Evolutionary conservation across 768 basidiomycete genomes (phyloP).

Genomic region (Lactarius hengduanensis): DNA sequence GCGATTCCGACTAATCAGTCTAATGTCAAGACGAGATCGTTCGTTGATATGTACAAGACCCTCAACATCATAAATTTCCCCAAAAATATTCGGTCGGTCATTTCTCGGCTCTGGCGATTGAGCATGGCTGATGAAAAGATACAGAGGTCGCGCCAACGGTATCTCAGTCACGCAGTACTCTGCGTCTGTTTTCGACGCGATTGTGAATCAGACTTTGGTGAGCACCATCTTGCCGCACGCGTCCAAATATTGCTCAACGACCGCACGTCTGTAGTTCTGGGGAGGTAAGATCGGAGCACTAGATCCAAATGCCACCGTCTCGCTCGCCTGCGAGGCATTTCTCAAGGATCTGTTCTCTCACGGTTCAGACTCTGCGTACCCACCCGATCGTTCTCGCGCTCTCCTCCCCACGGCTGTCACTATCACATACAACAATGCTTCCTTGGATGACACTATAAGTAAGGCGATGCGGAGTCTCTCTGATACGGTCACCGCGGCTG

Average conservation of each 20-base stretch:
- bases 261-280: constrained; percentile 3
- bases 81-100: background rate
- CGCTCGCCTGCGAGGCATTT: background rate
- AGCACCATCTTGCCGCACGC: background rate
- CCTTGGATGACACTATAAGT: background rate
- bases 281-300: background rate
- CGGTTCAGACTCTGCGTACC: background rate
- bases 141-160: background rate
- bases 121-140: background rate
- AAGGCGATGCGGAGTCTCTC: background rate
- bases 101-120: background rate
- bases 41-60: background rate
- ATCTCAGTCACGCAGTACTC: constrained; percentile 8
- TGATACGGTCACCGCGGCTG: background rate
- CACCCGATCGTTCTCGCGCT: background rate
- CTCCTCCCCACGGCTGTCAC: background rate
- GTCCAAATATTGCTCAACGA: background rate
- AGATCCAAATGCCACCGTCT: background rate
- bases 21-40: constrained; percentile 5
- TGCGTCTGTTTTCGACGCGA: background rate
- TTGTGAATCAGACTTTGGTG: constrained; percentile 2
- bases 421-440: background rate
- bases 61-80: background rate
- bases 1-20: constrained; percentile 14
- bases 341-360: background rate